A percentile compares a stretch with the other conserved stretches of the same genome.
Conservation (phyloP, 345 rosid species). For the Adansonia digitata region DNA sequence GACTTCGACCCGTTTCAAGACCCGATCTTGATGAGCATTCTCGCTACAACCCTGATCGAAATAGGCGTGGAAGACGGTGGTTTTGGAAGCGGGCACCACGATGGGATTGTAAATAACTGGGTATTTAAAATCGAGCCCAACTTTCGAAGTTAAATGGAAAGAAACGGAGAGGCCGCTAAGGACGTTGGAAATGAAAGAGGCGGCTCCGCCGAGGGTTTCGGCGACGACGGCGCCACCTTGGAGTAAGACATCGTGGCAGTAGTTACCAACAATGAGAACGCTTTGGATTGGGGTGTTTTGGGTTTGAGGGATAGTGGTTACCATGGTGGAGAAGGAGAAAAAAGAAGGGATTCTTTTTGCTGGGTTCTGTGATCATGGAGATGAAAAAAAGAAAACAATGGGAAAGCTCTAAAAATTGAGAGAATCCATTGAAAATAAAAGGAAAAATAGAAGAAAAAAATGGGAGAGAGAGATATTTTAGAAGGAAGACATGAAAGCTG, state of each 20-base stretch:
- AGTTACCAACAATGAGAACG: conserved; percentile 79
- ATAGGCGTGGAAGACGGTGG: conserved; percentile 77
- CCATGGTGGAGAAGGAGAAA: conserved; percentile 19
- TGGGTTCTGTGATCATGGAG: conserved; percentile 26
- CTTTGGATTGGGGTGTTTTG: conserved; percentile 24
- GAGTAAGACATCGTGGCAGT: conserved; percentile 86
- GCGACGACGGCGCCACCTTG: conserved; percentile 49
- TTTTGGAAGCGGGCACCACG: conserved; percentile 35
- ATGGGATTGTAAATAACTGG: conserved; percentile 40
- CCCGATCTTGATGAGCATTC: conserved; percentile 51
- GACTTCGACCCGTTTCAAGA: conserved; percentile 59
- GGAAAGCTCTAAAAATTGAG: neutral
- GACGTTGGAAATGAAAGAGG: conserved; percentile 75
- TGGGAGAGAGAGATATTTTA: neutral
- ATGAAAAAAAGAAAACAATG: neutral
- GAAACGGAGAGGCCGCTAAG: conserved; percentile 52
- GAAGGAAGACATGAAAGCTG: neutral
- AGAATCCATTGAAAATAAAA: neutral
- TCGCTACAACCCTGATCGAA: conserved; percentile 41
- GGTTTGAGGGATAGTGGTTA: neutral
- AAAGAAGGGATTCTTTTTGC: neutral
- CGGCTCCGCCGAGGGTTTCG: conserved; percentile 93
- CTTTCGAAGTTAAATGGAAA: conserved; percentile 54
- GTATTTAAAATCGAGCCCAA: conserved; percentile 72
- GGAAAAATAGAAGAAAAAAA: neutral